Conservation (phyloP, 1,139 yeast genomes). For the Arxiozyma heterogenica region DNA sequence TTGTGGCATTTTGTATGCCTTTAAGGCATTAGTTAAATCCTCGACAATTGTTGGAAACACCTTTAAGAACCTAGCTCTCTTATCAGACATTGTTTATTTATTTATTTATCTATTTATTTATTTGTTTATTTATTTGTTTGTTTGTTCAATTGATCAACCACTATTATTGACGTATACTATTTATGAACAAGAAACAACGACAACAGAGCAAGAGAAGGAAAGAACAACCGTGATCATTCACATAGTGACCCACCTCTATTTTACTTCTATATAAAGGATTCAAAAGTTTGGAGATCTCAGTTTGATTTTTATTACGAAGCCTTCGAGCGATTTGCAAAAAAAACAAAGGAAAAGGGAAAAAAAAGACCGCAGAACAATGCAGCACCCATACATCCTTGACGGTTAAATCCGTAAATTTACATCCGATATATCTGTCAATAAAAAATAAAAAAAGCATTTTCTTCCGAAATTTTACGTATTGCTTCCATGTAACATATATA, state of each 20-base stretch:
- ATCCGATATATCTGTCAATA: not conserved
- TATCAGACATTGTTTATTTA: not conserved
- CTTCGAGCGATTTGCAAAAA: too few species aligned
- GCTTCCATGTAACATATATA: too few species aligned
- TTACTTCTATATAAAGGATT: too few species aligned
- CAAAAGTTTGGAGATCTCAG: too few species aligned
- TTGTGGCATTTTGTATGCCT: conserved; percentile 68
- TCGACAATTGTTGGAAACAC: conserved; percentile 72
- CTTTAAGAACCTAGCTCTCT: conserved; percentile 54
- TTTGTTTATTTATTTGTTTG: not conserved
- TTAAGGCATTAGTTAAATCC: conserved; percentile 59
- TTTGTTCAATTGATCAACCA: not conserved
- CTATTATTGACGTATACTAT: not conserved
- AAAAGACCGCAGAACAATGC: not conserved
- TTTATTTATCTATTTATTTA: not conserved
- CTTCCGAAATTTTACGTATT: too few species aligned
- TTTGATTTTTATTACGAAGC: too few species aligned
- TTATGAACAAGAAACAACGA: too few species aligned
- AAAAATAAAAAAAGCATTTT: too few species aligned
- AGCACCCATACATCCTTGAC: not conserved
- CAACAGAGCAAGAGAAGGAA: too few species aligned
- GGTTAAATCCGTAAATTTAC: not conserved
- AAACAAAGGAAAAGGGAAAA: not conserved
- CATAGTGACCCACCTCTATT: too few species aligned
- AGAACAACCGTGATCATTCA: too few species aligned